Conservation (phyloP, 2,329 filamentous ascomycete genomes). For the Neofusicoccum cordaticola region DNA sequence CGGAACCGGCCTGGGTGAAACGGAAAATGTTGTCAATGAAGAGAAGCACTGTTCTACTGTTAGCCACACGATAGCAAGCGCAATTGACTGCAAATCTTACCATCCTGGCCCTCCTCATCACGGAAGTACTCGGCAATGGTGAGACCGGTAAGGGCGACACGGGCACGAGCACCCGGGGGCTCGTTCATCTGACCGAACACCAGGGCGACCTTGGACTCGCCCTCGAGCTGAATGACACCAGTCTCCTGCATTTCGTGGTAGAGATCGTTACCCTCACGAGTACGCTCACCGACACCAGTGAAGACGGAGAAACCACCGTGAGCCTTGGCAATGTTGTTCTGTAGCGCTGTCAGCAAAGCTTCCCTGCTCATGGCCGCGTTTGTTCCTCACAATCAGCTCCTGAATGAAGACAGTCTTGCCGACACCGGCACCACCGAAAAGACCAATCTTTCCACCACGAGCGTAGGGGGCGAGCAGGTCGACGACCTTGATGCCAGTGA, state of each 20-base stretch:
- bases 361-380: background rate
- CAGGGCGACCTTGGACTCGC: slow-evolving; percentile 98
- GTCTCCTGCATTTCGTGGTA: slow-evolving; percentile 99
- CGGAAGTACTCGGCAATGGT: slow-evolving; percentile 83
- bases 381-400: slow-evolving; percentile 78
- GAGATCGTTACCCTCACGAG: slow-evolving; percentile 99
- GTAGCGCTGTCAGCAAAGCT: slow-evolving; percentile 26
- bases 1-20: slow-evolving; percentile 99
- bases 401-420: slow-evolving; percentile 99
- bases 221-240: slow-evolving; percentile 97
- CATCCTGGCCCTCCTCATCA: slow-evolving; percentile 80
- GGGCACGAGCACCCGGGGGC: slow-evolving; percentile 97
- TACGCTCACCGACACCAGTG: slow-evolving; percentile 99
- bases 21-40: slow-evolving; percentile 99
- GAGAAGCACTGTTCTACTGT: slow-evolving; percentile 68
- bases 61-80: slow-evolving; percentile 21
- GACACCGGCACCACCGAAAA: slow-evolving; percentile 99
- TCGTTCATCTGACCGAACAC: slow-evolving; percentile 99
- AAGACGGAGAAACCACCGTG: slow-evolving; percentile 99
- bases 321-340: slow-evolving; percentile 99
- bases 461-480: slow-evolving; percentile 98
- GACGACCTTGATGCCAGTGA: slow-evolving; percentile 99
- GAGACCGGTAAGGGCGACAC: slow-evolving; percentile 92
- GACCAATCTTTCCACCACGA: slow-evolving; percentile 99
- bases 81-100: slow-evolving; percentile 45